Percentiles rank a stretch among this genome's conserved stretches.
Evolutionary conservation across 2,329 filamentous ascomycete genomes (phyloP).

Genomic region (Clonostachys chloroleuca): DNA sequence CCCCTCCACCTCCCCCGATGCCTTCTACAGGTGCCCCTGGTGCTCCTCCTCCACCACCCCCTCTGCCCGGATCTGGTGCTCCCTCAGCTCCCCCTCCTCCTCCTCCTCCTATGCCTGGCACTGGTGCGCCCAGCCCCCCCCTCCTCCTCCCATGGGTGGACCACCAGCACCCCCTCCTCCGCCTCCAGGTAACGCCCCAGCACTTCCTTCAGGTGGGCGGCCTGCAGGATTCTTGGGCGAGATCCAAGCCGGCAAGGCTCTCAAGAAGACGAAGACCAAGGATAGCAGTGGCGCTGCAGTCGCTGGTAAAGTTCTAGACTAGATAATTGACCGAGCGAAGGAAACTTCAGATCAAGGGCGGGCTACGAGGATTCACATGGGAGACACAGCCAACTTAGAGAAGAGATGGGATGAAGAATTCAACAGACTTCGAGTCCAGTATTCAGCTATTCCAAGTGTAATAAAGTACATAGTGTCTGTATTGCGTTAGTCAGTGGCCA

Average conservation of each 20-base stretch:
- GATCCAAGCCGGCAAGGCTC: slow-evolving; percentile 72
- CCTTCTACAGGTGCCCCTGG: slow-evolving; percentile 15
- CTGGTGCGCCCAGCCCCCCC: slow-evolving; percentile 30
- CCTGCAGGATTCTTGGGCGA: slow-evolving; percentile 69
- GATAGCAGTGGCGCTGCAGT: slow-evolving; percentile 72
- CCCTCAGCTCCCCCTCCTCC: slow-evolving; percentile 19
- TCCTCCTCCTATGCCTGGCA: slow-evolving; percentile 22
- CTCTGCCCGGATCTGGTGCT: slow-evolving; percentile 16
- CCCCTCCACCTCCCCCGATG: slow-evolving; percentile 24
- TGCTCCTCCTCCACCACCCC: slow-evolving; percentile 18
- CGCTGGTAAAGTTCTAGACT: slow-evolving; percentile 71
- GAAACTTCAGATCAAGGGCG: no score
- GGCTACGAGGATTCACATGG: no score
- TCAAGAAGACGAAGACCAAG: slow-evolving; percentile 87
- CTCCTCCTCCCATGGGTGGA: slow-evolving; percentile 27
- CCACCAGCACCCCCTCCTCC: slow-evolving; percentile 41
- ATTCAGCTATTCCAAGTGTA: not conserved
- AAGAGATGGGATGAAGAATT: no score
- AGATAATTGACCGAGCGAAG: slow-evolving; percentile 6
- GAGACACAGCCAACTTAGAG: no score
- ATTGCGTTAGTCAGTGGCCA: not conserved
- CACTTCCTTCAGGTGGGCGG: slow-evolving; percentile 39
- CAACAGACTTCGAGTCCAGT: no score
- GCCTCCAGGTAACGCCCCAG: slow-evolving; percentile 32
- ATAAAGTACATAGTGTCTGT: not conserved